Base-by-base conservation (phyloP, 2,329 filamentous ascomycete species). In the Fusarium solani-melongenae region DNA sequence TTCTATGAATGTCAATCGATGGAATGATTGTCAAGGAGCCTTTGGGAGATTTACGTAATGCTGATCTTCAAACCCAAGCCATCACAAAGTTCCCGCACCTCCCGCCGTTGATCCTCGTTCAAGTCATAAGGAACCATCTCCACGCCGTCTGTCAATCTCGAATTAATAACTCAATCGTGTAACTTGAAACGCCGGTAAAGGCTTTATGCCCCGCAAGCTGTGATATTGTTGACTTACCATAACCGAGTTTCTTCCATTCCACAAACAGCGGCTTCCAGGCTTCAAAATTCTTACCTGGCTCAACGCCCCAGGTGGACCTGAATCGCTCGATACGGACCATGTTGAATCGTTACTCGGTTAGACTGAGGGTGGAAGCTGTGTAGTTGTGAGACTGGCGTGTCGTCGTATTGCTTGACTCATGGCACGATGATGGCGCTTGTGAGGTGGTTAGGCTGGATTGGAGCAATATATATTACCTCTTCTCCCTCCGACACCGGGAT, bases 101-200 rank as follows among this genome's bases (percentile, higher is more conserved):
- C 14, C 14, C 31, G 6, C 4, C 53, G 53, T 36, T 57, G 33
- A 36, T 9, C 53, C 33, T 38, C 53, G 22, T 27, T n/a, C 9
- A 57, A 36, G 15, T 29, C 53, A 8, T 57, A 57, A 8, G 53
- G 53, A 24, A 57, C 53, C 31, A 57, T 24, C 53, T 57, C 53
- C 3, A 57, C 22, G 2, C 53, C 53, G 9, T 57, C 53, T 57
- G 22, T 2, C 5, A 8, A 9, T 2, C 1, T 38, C 8, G 14
- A 5, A 38, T 57, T 8, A 38, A 38, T n/a, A 31, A 34, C 6
- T 33, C 6, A 3, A 15, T 4, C 1, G 7, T 1, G 10, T 10
- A 24, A 46, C 1, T 6, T 2, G 12, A 2, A 46, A 46, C 14
- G 14, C 4, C 1, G 7, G 7, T 9, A 6, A 6, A 24, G 5